Percentiles rank a stretch among this genome's conserved stretches.
Conservation (phyloP, 2,329 filamentous ascomycete species). For the Neonectria hederae region DNA sequence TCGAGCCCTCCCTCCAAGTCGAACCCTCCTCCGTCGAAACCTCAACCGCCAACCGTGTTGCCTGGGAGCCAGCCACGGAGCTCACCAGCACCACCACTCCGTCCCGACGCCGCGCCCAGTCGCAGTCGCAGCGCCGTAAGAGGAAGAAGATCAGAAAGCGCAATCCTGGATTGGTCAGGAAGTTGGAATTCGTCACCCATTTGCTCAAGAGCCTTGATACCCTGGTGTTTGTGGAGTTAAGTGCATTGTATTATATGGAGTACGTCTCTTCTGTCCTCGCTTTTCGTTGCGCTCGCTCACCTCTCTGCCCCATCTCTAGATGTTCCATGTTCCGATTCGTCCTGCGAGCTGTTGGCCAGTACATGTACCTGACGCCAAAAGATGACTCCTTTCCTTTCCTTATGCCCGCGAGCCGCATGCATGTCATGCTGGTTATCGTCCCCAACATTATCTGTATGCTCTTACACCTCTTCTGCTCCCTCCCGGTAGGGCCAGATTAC, state of each 20-base stretch:
- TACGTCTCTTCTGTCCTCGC: conserved; percentile 49
- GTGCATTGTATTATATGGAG: conserved; percentile 76
- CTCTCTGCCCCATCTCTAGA: conserved; percentile 49
- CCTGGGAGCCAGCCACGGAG: conserved; percentile 29
- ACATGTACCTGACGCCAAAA: conserved; percentile 72
- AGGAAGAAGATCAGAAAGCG: conserved; percentile 50
- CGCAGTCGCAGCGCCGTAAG: conserved; percentile 46
- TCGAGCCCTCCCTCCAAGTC: conserved; percentile 50
- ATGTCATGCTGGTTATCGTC: conserved; percentile 66
- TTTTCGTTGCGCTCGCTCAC: conserved; percentile 9
- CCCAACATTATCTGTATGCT: conserved; percentile 70
- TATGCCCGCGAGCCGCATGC: conserved; percentile 64
- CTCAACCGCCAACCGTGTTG: conserved; percentile 31
- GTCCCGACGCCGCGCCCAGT: conserved; percentile 22
- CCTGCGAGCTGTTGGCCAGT: conserved; percentile 67
- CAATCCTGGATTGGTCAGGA: conserved; percentile 60
- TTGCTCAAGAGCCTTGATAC: conserved; percentile 70
- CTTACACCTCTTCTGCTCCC: conserved; percentile 64
- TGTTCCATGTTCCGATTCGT: conserved; percentile 72
- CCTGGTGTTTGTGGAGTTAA: conserved; percentile 71
- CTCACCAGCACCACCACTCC: conserved; percentile 21
- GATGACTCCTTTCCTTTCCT: conserved; percentile 64
- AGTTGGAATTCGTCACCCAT: conserved; percentile 68
- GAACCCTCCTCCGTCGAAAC: conserved; percentile 34
- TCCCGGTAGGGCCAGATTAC: conserved; percentile 67